Conservation (phyloP, 1,139 yeast genomes). For the Hemisphaericaspora lyxosophila region DNA sequence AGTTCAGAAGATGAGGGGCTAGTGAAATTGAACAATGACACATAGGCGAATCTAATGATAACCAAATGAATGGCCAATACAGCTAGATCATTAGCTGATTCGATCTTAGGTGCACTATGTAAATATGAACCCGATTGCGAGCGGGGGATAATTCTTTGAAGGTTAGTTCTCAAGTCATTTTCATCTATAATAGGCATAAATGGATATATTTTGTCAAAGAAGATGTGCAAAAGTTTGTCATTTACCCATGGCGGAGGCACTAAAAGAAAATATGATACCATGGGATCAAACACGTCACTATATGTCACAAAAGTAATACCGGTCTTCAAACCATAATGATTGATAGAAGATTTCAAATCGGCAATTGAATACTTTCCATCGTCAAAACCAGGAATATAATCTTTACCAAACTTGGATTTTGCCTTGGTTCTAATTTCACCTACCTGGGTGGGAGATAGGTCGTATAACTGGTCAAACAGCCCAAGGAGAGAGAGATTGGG, state of each 20-base stretch:
- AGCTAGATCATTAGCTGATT: conserved; percentile 28
- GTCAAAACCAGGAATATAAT: too few relatives aligned
- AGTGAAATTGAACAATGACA: conserved; percentile 19
- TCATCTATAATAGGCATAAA: conserved; percentile 51
- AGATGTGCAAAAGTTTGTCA: conserved; percentile 18
- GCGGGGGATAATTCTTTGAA: conserved; percentile 19
- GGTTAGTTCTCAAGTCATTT: conserved; percentile 18
- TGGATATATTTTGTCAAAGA: conserved; percentile 43
- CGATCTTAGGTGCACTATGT: conserved; percentile 19
- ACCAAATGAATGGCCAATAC: conserved; percentile 26
- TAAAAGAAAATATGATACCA: conserved; percentile 10
- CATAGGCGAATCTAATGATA: conserved; percentile 27
- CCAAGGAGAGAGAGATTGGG: too few relatives aligned
- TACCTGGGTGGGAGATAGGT: too few relatives aligned
- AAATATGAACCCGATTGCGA: conserved; percentile 17
- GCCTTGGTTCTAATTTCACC: too few relatives aligned
- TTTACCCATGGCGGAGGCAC: conserved; percentile 13
- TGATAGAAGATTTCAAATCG: too few relatives aligned
- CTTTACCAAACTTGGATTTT: too few relatives aligned
- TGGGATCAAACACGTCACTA: conserved; percentile 10
- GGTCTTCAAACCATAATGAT: too few relatives aligned
- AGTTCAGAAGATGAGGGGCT: conserved; percentile 9
- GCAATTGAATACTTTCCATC: too few relatives aligned
- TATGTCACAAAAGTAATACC: conserved; percentile 6
- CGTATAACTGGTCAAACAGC: too few relatives aligned